These are phyloP conservation scores for Rhizopus stolonifer DNA, from an alignment of 371 early-diverging fungal genomes.

Conservation along the genomic window DNA sequence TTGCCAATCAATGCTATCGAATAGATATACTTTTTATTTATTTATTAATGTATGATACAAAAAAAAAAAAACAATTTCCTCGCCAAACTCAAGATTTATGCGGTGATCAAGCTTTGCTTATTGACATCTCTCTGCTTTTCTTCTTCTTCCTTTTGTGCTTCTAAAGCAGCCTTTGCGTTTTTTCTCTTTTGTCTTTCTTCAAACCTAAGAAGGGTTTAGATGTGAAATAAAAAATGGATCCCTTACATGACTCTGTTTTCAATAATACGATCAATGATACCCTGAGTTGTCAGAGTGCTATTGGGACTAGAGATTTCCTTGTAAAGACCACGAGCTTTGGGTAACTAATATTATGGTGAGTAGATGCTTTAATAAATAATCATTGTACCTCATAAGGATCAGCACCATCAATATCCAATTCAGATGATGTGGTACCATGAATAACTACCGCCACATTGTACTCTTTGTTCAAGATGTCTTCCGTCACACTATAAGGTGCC, in stretches of 20 bases:
- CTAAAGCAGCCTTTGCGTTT: constrained; percentile 64
- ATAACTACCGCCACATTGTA: constrained; percentile 81
- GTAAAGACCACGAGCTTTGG: constrained; percentile 75
- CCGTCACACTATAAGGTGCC: constrained; percentile 83
- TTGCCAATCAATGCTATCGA: no score
- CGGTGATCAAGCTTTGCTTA: background rate
- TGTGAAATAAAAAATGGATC: constrained; percentile 7
- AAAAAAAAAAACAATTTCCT: background rate
- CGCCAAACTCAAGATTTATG: no score
- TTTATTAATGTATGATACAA: no score
- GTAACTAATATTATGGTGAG: constrained; percentile 37
- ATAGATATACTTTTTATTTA: no score
- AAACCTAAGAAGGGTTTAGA: constrained; percentile 29
- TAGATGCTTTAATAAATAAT: background rate
- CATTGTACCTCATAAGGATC: constrained; percentile 77
- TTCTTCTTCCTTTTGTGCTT: constrained; percentile 64
- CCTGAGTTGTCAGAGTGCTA: constrained; percentile 77
- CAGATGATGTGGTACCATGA: constrained; percentile 68
- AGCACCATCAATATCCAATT: constrained; percentile 66
- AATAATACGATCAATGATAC: constrained; percentile 87
- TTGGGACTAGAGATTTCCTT: constrained; percentile 72
- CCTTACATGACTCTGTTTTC: constrained; percentile 77
- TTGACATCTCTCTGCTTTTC: constrained; percentile 41
- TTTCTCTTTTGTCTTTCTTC: constrained; percentile 78
- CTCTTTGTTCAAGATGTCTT: constrained; percentile 77